phyloP scores from a whole-genome alignment of 805 yeast species.

The Hanseniaspora nectarophila region DNA sequence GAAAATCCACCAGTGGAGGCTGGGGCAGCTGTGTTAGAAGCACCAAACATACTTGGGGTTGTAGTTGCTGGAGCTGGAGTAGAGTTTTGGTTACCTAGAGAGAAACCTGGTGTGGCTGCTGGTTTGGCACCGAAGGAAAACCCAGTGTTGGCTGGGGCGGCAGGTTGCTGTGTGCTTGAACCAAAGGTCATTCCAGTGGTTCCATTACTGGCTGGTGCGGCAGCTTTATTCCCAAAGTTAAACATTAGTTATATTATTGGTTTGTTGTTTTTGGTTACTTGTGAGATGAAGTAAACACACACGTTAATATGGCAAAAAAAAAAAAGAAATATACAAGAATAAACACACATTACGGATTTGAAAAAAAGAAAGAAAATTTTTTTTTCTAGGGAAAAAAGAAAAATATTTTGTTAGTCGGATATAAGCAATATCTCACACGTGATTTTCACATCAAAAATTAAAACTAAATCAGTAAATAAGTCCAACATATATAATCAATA shows the following conservation, averaged over 20 bases:
- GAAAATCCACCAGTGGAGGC: not conserved
- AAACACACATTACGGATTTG: too few relatives aligned
- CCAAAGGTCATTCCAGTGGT: slow-evolving; percentile 2
- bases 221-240: slow-evolving; percentile 3
- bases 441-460: too few relatives aligned
- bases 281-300: not conserved
- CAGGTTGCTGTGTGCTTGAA: not conserved
- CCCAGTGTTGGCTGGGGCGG: not conserved
- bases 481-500: too few relatives aligned
- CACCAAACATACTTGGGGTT: not conserved
- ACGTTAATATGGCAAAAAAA: not conserved
- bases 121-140: slow-evolving; percentile 8
- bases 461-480: too few relatives aligned
- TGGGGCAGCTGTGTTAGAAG: not conserved
- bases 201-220: not conserved
- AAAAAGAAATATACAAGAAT: not conserved
- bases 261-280: not conserved
- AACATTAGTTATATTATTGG: not conserved
- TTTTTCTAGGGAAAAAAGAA: too few relatives aligned
- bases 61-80: not conserved
- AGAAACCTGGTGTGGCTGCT: not conserved
- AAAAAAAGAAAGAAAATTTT: not conserved
- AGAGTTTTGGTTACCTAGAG: not conserved
- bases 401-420: too few relatives aligned
- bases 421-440: too few relatives aligned